Percentiles rank a stretch among this genome's conserved stretches.
Conservation (phyloP, 2,329 filamentous ascomycete species). For the Ophiostoma sp. region DNA sequence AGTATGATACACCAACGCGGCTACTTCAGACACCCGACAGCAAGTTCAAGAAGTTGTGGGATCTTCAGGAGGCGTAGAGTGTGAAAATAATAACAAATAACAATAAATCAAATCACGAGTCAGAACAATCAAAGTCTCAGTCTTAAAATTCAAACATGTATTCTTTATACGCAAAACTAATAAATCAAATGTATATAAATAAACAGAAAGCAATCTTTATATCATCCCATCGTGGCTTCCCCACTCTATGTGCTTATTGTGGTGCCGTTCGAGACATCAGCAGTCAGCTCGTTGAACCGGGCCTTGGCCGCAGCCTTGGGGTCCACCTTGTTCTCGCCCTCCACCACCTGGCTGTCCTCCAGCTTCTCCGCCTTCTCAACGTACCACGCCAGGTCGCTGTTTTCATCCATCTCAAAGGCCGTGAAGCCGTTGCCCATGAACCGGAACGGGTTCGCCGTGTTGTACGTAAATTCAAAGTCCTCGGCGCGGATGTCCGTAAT, state of each 20-base stretch:
- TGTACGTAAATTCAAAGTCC: conserved; percentile 33
- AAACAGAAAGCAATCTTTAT: neutral
- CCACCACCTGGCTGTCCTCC: neutral
- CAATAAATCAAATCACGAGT: neutral
- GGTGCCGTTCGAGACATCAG: neutral
- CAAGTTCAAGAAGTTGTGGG: neutral
- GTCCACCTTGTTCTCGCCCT: neutral
- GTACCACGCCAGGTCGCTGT: conserved; percentile 20
- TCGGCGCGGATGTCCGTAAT: conserved; percentile 35
- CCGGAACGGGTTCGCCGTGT: conserved; percentile 26
- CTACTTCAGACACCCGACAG: neutral
- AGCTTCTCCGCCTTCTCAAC: conserved; percentile 10
- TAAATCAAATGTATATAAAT: neutral
- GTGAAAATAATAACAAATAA: neutral
- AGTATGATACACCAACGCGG: conserved; percentile 35
- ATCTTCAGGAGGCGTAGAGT: neutral
- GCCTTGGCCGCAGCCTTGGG: neutral
- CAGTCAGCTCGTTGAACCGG: neutral
- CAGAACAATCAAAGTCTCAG: no score
- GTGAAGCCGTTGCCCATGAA: conserved; percentile 29
- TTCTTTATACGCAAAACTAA: neutral
- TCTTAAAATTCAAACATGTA: neutral
- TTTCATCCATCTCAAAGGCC: conserved; percentile 16
- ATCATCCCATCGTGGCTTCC: neutral
- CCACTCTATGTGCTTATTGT: neutral